phyloP scores from a whole-genome alignment of 1,139 yeast genomes.

The Hansenula sp. region DNA sequence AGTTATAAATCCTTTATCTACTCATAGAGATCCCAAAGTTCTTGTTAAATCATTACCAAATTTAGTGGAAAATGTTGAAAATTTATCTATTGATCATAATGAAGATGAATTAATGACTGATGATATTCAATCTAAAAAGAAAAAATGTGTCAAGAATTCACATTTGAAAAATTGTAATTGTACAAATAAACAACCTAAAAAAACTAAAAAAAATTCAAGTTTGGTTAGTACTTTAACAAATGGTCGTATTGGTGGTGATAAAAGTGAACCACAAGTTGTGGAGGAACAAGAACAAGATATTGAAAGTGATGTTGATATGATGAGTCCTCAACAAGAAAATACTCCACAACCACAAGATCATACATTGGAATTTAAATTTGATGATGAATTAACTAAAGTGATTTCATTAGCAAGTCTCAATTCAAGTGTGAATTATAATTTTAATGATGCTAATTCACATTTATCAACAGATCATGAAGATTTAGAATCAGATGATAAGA shows the following conservation, averaged over 20 bases:
- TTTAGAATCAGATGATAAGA: slow-evolving; percentile 1
- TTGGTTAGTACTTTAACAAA: slow-evolving; percentile 18
- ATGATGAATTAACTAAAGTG: not conserved
- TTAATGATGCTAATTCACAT: not conserved
- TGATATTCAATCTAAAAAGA: not conserved
- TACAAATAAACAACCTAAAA: slow-evolving; percentile 7
- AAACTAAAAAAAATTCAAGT: slow-evolving; percentile 15
- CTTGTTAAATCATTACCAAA: slow-evolving; percentile 11
- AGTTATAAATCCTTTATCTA: slow-evolving; percentile 22
- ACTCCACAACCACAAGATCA: not conserved
- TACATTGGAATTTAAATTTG: not conserved
- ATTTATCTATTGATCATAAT: slow-evolving; percentile 5
- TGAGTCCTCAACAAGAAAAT: not conserved
- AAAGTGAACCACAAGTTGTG: not conserved
- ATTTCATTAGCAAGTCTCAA: not conserved
- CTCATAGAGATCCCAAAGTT: slow-evolving; percentile 17
- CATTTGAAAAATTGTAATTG: slow-evolving; percentile 15
- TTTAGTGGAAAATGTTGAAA: slow-evolving; percentile 15
- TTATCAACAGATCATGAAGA: not conserved
- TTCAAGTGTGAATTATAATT: not conserved
- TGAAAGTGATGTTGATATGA: not conserved
- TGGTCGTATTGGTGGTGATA: slow-evolving; percentile 17
- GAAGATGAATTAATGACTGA: not conserved
- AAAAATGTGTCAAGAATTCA: too few species aligned
- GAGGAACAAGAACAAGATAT: slow-evolving; percentile 5